Percentiles rank a stretch among this genome's conserved stretches.
These are phyloP conservation scores for Pseudocercospora fuligena DNA, from an alignment of 2,329 filamentous ascomycete species.

Conservation along the genomic window DNA sequence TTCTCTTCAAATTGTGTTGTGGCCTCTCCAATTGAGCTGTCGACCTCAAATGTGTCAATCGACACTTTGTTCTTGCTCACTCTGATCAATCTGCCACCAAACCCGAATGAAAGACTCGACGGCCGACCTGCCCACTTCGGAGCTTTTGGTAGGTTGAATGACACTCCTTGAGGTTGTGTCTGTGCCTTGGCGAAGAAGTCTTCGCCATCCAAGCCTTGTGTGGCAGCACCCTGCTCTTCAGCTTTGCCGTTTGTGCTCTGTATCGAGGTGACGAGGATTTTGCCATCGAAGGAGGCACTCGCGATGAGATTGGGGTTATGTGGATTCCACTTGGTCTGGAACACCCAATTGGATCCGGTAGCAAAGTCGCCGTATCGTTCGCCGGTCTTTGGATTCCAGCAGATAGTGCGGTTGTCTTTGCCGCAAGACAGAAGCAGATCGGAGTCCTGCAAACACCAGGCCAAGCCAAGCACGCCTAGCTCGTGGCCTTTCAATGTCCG, in stretches of 20 bases:
- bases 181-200: conserved; percentile 97
- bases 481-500: conserved; percentile 88
- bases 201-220: conserved; percentile 76
- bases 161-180: conserved; percentile 85
- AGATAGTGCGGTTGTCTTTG: conserved; percentile 93
- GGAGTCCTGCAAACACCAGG: conserved; percentile 92
- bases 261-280: conserved; percentile 89
- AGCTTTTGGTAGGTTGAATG: conserved; percentile 82
- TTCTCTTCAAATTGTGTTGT: conserved; percentile 87
- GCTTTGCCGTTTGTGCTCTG: conserved; percentile 86
- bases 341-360: conserved; percentile 99
- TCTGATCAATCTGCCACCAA: conserved; percentile 87
- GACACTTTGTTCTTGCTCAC: conserved; percentile 78
- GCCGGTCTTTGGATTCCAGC: conserved; percentile 95
- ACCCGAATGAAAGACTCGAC: conserved; percentile 86
- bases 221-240: conserved; percentile 66
- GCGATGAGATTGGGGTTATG: conserved; percentile 90
- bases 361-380: conserved; percentile 89
- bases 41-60: conserved; percentile 87
- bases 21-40: conserved; percentile 80
- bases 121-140: conserved; percentile 91
- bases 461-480: conserved; percentile 88
- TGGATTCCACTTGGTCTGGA: conserved; percentile 92
- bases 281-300: conserved; percentile 95
- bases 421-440: conserved; percentile 89